Conservation (phyloP, 148 eudicot species). For the Rhododendron griersonianum region DNA sequence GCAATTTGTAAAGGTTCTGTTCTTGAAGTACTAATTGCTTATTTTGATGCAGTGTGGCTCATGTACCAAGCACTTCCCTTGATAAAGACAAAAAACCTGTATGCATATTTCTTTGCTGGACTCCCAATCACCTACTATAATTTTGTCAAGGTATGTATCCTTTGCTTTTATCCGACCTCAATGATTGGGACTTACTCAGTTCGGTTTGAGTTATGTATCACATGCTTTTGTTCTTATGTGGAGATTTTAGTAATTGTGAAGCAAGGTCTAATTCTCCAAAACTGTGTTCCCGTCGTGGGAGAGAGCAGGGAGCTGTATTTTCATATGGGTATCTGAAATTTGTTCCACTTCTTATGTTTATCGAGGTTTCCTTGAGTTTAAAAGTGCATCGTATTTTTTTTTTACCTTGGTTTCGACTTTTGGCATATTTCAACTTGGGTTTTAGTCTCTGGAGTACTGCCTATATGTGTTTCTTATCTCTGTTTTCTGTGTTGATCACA, state of each 20-base stretch:
- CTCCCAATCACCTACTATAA: constrained; percentile 63
- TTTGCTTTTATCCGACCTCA: background rate
- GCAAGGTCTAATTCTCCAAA: background rate
- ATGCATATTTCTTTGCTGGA: constrained; percentile 44
- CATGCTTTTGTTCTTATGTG: background rate
- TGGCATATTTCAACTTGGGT: background rate
- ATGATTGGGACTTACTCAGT: background rate
- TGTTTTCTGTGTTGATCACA: background rate
- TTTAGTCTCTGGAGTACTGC: background rate
- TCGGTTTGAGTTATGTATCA: constrained; percentile 13
- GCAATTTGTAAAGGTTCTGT: background rate
- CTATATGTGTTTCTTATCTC: background rate
- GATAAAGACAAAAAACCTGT: constrained; percentile 57
- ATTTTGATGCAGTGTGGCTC: constrained; percentile 68
- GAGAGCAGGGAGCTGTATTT: background rate
- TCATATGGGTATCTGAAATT: background rate
- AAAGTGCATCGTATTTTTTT: background rate
- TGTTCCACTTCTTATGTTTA: background rate
- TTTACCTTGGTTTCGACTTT: background rate
- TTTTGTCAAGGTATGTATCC: constrained; percentile 52
- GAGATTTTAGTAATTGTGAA: background rate
- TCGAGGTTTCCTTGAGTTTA: background rate
- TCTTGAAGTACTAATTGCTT: background rate
- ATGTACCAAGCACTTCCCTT: constrained; percentile 84
- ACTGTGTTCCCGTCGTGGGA: background rate